These are phyloP conservation scores for Claviceps digitariae DNA, from an alignment of 2,329 filamentous ascomycete genomes.

Conservation along the genomic window DNA sequence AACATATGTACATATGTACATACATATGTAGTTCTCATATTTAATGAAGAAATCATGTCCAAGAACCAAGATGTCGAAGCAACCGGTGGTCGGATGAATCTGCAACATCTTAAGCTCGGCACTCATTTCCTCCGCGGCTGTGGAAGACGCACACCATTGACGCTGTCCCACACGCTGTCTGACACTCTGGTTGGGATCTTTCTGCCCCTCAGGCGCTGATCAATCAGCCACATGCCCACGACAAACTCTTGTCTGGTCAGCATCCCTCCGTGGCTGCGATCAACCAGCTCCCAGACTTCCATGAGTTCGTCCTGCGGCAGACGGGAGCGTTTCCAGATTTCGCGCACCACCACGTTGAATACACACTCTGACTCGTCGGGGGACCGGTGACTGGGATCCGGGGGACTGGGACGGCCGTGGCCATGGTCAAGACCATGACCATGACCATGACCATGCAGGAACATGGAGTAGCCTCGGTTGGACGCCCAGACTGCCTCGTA, in stretches of 20 bases:
- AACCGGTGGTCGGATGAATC: background rate
- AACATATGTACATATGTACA: no score
- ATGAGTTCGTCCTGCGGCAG: slow-evolving; percentile 55
- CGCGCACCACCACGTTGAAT: slow-evolving; percentile 53
- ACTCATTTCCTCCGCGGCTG: slow-evolving; percentile 11
- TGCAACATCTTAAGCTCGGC: background rate
- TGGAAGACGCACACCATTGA: slow-evolving; percentile 30
- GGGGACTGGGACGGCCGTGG: background rate
- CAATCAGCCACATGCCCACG: slow-evolving; percentile 70
- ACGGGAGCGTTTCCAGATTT: slow-evolving; percentile 62
- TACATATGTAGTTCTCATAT: no score
- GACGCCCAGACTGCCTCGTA: slow-evolving; percentile 81
- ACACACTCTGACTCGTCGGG: slow-evolving; percentile 36
- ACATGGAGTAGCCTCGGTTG: slow-evolving; percentile 47
- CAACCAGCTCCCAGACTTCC: slow-evolving; percentile 67
- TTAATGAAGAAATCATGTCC: no score
- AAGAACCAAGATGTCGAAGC: no score
- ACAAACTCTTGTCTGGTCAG: slow-evolving; percentile 62
- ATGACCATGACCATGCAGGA: slow-evolving; percentile 6
- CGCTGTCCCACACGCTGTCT: slow-evolving; percentile 66
- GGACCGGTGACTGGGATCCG: slow-evolving; percentile 5
- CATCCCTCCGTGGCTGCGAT: slow-evolving; percentile 38
- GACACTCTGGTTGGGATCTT: slow-evolving; percentile 61
- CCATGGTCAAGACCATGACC: slow-evolving; percentile 10
- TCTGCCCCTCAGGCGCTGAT: slow-evolving; percentile 64